A percentile compares a stretch with the other conserved stretches of the same genome.
phyloP scores from a whole-genome alignment of 768 basidiomycete species.

The Boletellus sp. region DNA sequence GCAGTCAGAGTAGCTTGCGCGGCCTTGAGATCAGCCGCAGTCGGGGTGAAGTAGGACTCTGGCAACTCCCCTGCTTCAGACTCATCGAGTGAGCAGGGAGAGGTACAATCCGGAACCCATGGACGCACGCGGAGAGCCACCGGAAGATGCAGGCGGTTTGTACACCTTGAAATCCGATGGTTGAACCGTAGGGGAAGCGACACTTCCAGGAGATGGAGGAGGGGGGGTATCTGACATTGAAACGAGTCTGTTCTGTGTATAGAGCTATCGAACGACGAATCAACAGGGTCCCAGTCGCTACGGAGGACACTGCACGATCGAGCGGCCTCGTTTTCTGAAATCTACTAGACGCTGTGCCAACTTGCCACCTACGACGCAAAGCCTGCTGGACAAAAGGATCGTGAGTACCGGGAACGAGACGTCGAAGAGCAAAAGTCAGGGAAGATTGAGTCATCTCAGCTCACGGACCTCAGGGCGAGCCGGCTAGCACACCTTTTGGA shows the following conservation, averaged over 20 bases:
- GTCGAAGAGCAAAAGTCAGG: constrained; percentile 38
- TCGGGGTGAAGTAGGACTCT: constrained; percentile 73
- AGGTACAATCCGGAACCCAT: not conserved
- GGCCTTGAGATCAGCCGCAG: constrained; percentile 62
- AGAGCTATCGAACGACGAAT: constrained; percentile 15
- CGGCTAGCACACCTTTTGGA: constrained; percentile 77
- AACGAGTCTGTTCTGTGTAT: constrained; percentile 9
- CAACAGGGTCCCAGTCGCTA: constrained; percentile 12
- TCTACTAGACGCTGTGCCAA: not conserved
- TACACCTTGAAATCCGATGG: constrained; percentile 45
- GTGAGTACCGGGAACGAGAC: constrained; percentile 7
- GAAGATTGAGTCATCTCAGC: constrained; percentile 63
- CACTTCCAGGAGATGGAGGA: constrained; percentile 1
- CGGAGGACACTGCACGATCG: constrained; percentile 11
- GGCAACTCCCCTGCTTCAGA: constrained; percentile 48
- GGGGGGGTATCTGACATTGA: constrained; percentile 27
- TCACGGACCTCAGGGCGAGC: constrained; percentile 61
- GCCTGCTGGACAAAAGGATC: not conserved
- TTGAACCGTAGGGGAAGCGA: not conserved
- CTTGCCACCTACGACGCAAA: not conserved
- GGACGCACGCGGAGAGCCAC: constrained; percentile 34
- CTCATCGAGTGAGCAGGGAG: constrained; percentile 2
- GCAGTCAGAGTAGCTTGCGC: constrained; percentile 62
- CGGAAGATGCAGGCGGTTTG: constrained; percentile 37
- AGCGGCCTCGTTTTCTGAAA: constrained; percentile 3